Evolutionary conservation across 2,329 filamentous ascomycete genomes (phyloP).

Genomic region (Ceratocystis variospora): DNA sequence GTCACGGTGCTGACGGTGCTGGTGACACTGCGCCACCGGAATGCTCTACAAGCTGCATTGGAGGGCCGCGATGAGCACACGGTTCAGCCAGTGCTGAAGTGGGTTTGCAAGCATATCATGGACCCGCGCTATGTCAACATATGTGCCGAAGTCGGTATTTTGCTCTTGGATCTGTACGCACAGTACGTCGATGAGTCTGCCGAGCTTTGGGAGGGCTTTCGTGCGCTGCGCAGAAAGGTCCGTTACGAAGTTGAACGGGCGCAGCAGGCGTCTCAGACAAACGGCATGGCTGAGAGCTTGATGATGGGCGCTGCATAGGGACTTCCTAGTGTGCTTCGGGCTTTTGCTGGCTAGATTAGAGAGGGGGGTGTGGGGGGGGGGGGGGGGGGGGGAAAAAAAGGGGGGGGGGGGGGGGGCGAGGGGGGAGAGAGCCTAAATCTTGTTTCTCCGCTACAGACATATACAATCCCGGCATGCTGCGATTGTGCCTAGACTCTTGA

Average conservation of each 20-base stretch:
- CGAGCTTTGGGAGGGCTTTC: conserved; percentile 58
- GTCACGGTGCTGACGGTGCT: conserved; percentile 61
- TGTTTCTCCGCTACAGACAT: too few relatives aligned
- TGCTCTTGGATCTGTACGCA: conserved; percentile 76
- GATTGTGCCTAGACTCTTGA: too few relatives aligned
- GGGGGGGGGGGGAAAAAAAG: not conserved
- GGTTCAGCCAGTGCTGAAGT: conserved; percentile 69
- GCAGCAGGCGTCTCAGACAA: conserved; percentile 66
- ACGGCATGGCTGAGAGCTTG: conserved; percentile 70
- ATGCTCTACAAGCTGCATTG: conserved; percentile 67
- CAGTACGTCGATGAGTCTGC: conserved; percentile 61
- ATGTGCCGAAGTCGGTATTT: conserved; percentile 69
- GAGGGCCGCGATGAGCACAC: conserved; percentile 66
- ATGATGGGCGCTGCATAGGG: conserved; percentile 33
- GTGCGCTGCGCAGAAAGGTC: conserved; percentile 55
- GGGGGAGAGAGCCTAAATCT: too few relatives aligned
- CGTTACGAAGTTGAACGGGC: conserved; percentile 66
- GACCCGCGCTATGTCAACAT: conserved; percentile 70
- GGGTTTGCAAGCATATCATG: conserved; percentile 66
- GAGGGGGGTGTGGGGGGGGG: not conserved
- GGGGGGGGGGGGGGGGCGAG: too few relatives aligned
- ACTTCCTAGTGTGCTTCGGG: not conserved
- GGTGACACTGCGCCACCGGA: conserved; percentile 73
- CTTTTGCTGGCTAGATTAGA: not conserved
- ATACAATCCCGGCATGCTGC: too few relatives aligned